Evolutionary conservation across 768 basidiomycete genomes (phyloP).

Genomic region (Suillus luteus): DNA sequence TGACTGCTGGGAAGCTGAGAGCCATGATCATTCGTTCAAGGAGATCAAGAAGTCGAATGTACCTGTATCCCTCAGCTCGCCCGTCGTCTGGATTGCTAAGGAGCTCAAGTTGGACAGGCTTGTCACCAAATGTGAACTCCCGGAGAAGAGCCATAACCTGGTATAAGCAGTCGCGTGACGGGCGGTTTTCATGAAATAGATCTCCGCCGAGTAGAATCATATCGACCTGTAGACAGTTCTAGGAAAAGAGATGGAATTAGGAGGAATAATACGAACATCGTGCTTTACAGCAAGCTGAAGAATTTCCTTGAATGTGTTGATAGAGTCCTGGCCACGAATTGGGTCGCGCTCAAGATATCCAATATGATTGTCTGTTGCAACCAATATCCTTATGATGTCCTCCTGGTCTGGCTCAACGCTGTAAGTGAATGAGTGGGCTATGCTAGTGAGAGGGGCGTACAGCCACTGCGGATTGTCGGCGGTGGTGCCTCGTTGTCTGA

Average conservation of each 20-base stretch:
- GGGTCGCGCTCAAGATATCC: constrained; percentile 96
- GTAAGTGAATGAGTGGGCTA: background rate
- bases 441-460: constrained; percentile 1
- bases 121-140: constrained; percentile 87
- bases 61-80: constrained; percentile 83
- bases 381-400: constrained; percentile 78
- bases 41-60: constrained; percentile 29
- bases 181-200: constrained; percentile 97
- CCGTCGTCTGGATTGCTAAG: constrained; percentile 93
- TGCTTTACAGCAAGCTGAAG: constrained; percentile 87
- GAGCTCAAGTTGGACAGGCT: constrained; percentile 88
- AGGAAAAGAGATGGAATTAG: background rate
- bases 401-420: constrained; percentile 45
- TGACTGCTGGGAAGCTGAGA: constrained; percentile 88
- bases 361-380: constrained; percentile 96
- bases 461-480: background rate
- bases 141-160: constrained; percentile 86
- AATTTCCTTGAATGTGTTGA: constrained; percentile 94
- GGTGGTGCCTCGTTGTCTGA: constrained; percentile 2
- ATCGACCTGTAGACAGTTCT: constrained; percentile 68
- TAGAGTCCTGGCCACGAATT: constrained; percentile 89
- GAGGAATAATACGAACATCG: constrained; percentile 56
- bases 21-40: background rate
- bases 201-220: constrained; percentile 95
- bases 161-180: constrained; percentile 87